Conservation (phyloP, 495 filamentous ascomycete genomes). For the Pyrenula aspistea region DNA sequence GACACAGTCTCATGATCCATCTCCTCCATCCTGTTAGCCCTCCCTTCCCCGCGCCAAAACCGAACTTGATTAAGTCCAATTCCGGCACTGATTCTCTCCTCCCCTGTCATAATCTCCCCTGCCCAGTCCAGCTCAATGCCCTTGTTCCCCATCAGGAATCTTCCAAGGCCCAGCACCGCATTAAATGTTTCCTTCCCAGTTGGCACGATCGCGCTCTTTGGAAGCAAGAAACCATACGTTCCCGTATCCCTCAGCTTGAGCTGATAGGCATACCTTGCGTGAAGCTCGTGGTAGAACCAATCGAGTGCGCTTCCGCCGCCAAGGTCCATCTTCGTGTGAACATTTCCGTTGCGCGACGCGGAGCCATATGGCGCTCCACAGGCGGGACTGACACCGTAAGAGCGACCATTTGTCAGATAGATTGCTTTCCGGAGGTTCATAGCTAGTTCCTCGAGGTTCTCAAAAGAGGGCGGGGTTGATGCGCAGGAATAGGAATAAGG, state of each 20-base stretch:
- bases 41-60: too few relatives aligned
- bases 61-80: too few relatives aligned
- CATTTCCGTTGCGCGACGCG: constrained; percentile 2
- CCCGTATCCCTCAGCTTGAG: constrained; percentile 92
- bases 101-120: too few relatives aligned
- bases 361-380: constrained; percentile 27
- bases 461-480: constrained; percentile 65
- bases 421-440: constrained; percentile 88
- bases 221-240: constrained; percentile 87
- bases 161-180: constrained; percentile 68
- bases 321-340: constrained; percentile 42
- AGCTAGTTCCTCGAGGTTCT: constrained; percentile 83
- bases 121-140: constrained; percentile 9
- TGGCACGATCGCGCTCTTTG: constrained; percentile 76
- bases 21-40: too few relatives aligned
- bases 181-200: constrained; percentile 79
- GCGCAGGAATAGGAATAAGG: constrained; percentile 82
- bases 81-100: too few relatives aligned
- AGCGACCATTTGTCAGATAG: constrained; percentile 56
- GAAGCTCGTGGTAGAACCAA: constrained; percentile 87
- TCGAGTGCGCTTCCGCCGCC: constrained; percentile 82
- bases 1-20: too few relatives aligned
- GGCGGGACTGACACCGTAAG: constrained; percentile 72
- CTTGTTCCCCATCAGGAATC: constrained; percentile 47
- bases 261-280: constrained; percentile 79